These are phyloP conservation scores for Coemansia sp. DNA, from an alignment of 192 early-diverging fungal genomes.

Conservation along the genomic window DNA sequence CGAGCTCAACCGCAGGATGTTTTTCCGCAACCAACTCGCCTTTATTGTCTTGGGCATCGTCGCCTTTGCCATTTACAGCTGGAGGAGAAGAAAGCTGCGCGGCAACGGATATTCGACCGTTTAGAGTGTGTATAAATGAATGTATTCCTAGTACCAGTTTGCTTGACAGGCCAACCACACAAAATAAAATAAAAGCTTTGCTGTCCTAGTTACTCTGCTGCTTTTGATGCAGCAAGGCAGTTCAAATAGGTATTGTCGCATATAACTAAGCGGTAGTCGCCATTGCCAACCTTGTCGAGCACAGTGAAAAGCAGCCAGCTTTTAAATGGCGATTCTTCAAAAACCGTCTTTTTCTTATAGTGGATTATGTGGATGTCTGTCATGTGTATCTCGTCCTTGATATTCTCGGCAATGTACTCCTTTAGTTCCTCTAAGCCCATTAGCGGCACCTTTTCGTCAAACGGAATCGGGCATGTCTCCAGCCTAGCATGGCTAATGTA, in stretches of 20 bases:
- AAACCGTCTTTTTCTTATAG: background rate
- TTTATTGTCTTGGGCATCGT: conserved; percentile 28
- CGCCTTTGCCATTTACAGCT: conserved; percentile 39
- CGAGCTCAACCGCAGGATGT: conserved; percentile 11
- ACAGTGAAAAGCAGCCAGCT: background rate
- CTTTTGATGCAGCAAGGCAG: background rate
- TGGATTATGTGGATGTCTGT: background rate
- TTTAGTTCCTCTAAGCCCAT: background rate
- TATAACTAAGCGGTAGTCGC: background rate
- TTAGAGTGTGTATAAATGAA: background rate
- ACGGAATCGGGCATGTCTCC: background rate
- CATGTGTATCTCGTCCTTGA: background rate
- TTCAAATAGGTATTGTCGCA: background rate
- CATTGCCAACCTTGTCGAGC: background rate
- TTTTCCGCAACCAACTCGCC: conserved; percentile 33
- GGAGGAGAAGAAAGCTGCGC: conserved; percentile 28
- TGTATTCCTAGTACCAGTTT: background rate
- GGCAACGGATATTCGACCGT: background rate
- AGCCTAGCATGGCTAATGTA: background rate
- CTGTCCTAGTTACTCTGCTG: background rate
- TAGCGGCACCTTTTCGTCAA: background rate
- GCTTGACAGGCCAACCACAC: too few relatives aligned
- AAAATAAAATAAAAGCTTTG: too few relatives aligned
- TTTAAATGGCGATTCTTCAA: background rate
- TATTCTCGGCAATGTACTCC: background rate